Base-by-base conservation (phyloP, 768 basidiomycete genomes). In the Phylloporus scabripes region DNA sequence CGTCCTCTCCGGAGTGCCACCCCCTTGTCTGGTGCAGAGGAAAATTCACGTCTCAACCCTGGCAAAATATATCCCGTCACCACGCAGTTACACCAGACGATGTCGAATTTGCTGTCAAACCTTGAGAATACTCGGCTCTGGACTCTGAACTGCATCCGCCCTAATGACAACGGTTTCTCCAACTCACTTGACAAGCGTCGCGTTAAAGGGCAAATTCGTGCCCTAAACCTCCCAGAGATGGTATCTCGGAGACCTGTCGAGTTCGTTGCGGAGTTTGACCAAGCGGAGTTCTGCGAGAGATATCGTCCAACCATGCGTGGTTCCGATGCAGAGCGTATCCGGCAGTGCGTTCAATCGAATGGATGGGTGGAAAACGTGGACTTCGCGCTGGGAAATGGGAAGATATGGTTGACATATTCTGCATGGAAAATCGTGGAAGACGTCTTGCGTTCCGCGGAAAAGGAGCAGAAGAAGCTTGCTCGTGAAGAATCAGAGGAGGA, bases 341-440 rank as follows among this genome's bases (percentile, higher is more conserved):
- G 71, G 12, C 74, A 77, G 21, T 82, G 76, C 51, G 75, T 73
- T 10, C 66, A 70, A 46, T 71, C 70, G 26, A 73, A 77, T 47
- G 74, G 77, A 24, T 81, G 81, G 81, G 56, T 55, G 42, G 78
- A 80, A 45, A 76, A 73, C 14, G 54, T 60, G n/a, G 81, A 85
- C 58, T 83, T 74, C 52, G 73, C 72, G 5, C 46, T 79, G 21
- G 82, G 83, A 1, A 73, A 70, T 49, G 66, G 71, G 50, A 74
- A 66, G 65, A 74, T 83, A 53, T 83, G 79, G 77, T 58, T 83
- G 39, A 66, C 71, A 18, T 82, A 79, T 64, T 55, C 59, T 37
- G 74, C 78, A 20, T 82, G 82, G 83, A 80, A 79, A 66, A 72
- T 72, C 56, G 71, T 78, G n/a, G 81, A 82, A 60, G 79, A 82